phyloP scores from a whole-genome alignment of 1,284 basidiomycete genomes.

The Ceratobasidium sp. region DNA sequence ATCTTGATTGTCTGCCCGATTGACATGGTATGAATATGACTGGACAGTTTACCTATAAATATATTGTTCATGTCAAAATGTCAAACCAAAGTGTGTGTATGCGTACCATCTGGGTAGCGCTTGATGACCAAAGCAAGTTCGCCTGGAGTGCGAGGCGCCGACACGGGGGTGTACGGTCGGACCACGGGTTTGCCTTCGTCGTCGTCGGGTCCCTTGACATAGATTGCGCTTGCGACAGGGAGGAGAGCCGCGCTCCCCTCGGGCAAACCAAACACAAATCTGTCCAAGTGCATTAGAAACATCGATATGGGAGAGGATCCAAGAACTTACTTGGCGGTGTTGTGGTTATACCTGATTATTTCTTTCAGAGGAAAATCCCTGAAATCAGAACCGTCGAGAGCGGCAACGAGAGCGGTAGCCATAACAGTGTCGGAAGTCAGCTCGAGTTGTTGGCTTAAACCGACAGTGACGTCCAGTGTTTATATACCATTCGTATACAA shows the following conservation, averaged over 20 bases:
- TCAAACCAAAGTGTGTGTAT: conserved; percentile 53
- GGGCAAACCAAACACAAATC: conserved; percentile 85
- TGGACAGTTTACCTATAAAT: conserved; percentile 50
- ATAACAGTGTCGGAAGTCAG: neutral
- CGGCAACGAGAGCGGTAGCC: conserved; percentile 43
- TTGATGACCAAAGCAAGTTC: conserved; percentile 87
- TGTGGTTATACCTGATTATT: conserved; percentile 91
- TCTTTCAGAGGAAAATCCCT: conserved; percentile 83
- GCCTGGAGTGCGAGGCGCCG: conserved; percentile 73
- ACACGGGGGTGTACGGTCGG: conserved; percentile 87
- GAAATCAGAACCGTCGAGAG: conserved; percentile 75
- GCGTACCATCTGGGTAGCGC: conserved; percentile 78
- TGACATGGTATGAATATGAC: conserved; percentile 66
- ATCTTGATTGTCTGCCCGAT: conserved; percentile 83
- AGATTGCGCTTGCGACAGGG: conserved; percentile 50
- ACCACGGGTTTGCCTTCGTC: conserved; percentile 75
- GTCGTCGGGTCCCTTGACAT: conserved; percentile 56
- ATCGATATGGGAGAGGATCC: neutral
- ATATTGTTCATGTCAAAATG: neutral
- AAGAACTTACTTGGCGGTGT: conserved; percentile 68
- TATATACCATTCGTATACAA: neutral
- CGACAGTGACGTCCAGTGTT: neutral
- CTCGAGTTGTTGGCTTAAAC: neutral
- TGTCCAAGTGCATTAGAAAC: conserved; percentile 19
- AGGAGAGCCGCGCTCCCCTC: conserved; percentile 55